phyloP scores from a whole-genome alignment of 2,329 filamentous ascomycete genomes.

The Sporothrix protearum region DNA sequence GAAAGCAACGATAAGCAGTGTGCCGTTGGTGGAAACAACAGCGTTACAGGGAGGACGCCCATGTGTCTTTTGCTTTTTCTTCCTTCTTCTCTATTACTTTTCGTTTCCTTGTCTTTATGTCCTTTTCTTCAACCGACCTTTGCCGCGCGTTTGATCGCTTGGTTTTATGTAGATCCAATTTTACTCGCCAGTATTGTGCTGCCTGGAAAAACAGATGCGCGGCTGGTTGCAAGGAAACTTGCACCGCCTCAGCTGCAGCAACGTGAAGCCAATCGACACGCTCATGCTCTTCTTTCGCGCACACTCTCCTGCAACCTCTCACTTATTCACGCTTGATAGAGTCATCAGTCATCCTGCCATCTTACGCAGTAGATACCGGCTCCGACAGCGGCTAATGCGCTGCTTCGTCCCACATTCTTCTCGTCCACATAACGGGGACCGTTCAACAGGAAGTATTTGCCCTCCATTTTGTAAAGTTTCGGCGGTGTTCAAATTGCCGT shows the following conservation, averaged over 20 bases:
- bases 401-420: background rate
- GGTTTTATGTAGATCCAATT: background rate
- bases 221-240: background rate
- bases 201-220: background rate
- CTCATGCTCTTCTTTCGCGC: background rate
- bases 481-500: too few relatives aligned
- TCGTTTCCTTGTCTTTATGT: background rate
- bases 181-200: background rate
- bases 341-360: background rate
- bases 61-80: background rate
- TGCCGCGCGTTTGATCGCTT: too few relatives aligned
- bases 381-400: slow-evolving; percentile 3
- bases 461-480: background rate
- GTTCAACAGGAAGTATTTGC: background rate
- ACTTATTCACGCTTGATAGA: background rate
- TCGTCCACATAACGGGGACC: background rate
- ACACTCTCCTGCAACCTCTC: background rate
- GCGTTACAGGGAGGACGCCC: background rate
- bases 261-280: background rate
- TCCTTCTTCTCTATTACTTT: background rate
- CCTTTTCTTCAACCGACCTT: too few relatives aligned
- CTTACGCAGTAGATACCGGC: background rate
- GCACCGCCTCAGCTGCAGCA: background rate
- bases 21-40: background rate
- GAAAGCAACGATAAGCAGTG: background rate